phyloP scores from a whole-genome alignment of 2,329 filamentous ascomycete species.

The Penicillium sp. region DNA sequence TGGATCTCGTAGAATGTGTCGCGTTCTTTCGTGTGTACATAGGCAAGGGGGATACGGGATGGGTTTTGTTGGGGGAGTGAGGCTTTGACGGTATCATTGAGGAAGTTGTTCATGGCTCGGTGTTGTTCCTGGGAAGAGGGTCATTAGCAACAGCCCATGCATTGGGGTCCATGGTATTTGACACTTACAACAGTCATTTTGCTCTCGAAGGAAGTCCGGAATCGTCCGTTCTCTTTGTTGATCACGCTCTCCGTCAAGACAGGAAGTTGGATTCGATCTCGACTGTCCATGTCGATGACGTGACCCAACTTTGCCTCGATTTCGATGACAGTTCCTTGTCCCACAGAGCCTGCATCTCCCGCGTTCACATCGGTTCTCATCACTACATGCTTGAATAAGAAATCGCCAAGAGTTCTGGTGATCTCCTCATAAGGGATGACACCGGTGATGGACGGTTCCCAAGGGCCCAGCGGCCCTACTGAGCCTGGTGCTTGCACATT shows the following conservation, averaged over 20 bases:
- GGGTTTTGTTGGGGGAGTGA: constrained; percentile 44
- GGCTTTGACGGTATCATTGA: constrained; percentile 69
- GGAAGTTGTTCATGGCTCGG: constrained; percentile 76
- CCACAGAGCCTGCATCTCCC: constrained; percentile 54
- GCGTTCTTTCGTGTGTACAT: constrained; percentile 77
- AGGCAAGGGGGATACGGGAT: constrained; percentile 58
- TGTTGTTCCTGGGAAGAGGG: constrained; percentile 66
- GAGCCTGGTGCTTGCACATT: constrained; percentile 22
- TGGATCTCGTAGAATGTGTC: constrained; percentile 84
- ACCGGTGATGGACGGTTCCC: constrained; percentile 66
- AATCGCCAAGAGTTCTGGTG: constrained; percentile 76
- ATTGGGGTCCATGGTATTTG: background rate
- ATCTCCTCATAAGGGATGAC: constrained; percentile 72
- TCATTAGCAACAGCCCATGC: constrained; percentile 14
- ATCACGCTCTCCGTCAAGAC: constrained; percentile 72
- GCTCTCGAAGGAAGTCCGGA: constrained; percentile 72
- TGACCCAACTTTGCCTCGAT: constrained; percentile 92
- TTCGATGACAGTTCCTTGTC: constrained; percentile 74
- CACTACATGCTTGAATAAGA: constrained; percentile 72
- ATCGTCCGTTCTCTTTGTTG: constrained; percentile 52
- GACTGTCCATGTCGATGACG: constrained; percentile 71
- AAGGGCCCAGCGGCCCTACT: constrained; percentile 33
- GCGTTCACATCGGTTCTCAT: constrained; percentile 63
- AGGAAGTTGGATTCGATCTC: constrained; percentile 67
- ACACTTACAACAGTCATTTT: constrained; percentile 83